A percentile compares a stretch with the other conserved stretches of the same genome.
These are phyloP conservation scores for Cyclocybe aegerita DNA, from an alignment of 768 basidiomycete species.

Conservation along the genomic window DNA sequence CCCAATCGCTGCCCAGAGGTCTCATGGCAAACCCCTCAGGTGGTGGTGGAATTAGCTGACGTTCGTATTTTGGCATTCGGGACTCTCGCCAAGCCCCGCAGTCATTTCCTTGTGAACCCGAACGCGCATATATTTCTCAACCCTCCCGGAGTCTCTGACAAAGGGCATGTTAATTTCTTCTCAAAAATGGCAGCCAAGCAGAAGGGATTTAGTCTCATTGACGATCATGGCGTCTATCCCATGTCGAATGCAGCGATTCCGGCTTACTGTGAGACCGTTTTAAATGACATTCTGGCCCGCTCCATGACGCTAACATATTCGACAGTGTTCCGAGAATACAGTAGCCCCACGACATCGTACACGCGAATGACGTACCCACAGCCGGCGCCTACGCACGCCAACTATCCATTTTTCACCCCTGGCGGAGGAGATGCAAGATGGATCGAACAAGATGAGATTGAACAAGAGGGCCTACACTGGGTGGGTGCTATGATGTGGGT, in stretches of 20 bases:
- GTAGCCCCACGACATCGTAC: conserved; percentile 32
- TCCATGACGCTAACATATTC: conserved; percentile 4
- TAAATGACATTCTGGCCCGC: conserved; percentile 1
- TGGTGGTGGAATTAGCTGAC: conserved; percentile 69
- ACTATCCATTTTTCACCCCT: conserved; percentile 74
- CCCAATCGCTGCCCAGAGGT: background rate
- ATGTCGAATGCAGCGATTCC: conserved; percentile 27
- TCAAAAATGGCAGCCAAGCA: conserved; percentile 10
- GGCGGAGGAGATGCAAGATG: conserved; percentile 70
- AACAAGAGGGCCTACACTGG: conserved; percentile 68
- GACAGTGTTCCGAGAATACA: conserved; percentile 28
- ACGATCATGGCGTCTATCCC: conserved; percentile 48
- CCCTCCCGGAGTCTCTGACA: conserved; percentile 59
- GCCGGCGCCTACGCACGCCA: conserved; percentile 52
- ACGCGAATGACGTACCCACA: conserved; percentile 52
- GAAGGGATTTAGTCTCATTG: conserved; percentile 22
- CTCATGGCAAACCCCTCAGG: conserved; percentile 33
- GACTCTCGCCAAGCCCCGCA: conserved; percentile 56
- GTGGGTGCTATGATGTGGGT: conserved; percentile 69
- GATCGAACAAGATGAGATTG: conserved; percentile 47
- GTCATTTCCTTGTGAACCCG: conserved; percentile 54
- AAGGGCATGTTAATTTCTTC: conserved; percentile 13
- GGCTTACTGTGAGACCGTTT: conserved; percentile 28
- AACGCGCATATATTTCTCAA: conserved; percentile 71
- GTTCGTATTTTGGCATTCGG: conserved; percentile 74